Evolutionary conservation across 2,329 filamentous ascomycete species (phyloP), one percentile per base, ranked within the genome.

Genomic region (Cladophialophora immunda): DNA sequence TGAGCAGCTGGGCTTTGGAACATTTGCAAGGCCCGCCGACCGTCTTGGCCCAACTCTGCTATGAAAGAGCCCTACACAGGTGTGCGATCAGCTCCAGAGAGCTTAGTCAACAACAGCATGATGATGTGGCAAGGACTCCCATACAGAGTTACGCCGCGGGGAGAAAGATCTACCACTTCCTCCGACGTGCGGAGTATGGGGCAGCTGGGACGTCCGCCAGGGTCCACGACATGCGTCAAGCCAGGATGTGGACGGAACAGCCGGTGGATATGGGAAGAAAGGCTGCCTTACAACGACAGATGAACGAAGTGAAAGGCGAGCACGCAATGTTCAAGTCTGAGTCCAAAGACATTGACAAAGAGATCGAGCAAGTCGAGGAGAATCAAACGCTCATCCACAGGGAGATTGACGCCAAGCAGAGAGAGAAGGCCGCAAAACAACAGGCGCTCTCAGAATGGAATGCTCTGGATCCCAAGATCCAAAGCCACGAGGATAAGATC

Each of bases 11-110:
- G 81, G 89, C 93, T 0, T 83, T 92, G 29, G 91, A 98, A 74
- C 92, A 86, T 66, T 76, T 99, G 5, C 85, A 89, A 36, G 95
- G 94, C 0, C 96, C 96, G 0, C 88, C 90, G 1, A 86, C 92
- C 1, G 92, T 99, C 1, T 81, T 98, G 36, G 90, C 92, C 6
- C 95, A 97, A 91, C 86, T 99, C 25, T 97, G 93, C 77, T 86
- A 88, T 13, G 90, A 92, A 71, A 87, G 85, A 65, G 85, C 82
- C 61, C 78, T 97, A 6, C 88, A 97, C 73, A 81, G 82, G 29
- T 89, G 90, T 5, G 92, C 88, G 0, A 85, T 94, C 53, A 83
- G 86, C 17, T 80, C 89, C 15, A 77, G 77, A 4, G 87, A 92
- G 9, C 87, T 94, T 36, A 86, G 78, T 2, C 86, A 92, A 34